Conservation (phyloP, 148 eudicot genomes). For the Euryodendron excelsum region DNA sequence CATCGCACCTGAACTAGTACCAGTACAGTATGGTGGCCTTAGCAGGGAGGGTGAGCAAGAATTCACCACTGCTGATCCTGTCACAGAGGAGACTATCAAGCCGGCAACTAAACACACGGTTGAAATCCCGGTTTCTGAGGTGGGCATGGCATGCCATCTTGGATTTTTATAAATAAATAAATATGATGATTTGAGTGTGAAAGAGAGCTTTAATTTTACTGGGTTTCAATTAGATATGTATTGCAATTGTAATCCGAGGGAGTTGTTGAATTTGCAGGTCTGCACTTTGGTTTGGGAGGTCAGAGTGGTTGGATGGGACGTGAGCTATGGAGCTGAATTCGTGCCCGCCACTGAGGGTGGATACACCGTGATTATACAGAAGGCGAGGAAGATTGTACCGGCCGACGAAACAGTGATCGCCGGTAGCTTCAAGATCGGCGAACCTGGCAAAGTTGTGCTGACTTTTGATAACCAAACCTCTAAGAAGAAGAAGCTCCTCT, state of each 20-base stretch:
- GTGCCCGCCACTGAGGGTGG: conserved; percentile 61
- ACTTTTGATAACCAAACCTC: conserved; percentile 75
- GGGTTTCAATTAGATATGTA: conserved; percentile 27
- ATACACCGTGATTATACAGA: conserved; percentile 76
- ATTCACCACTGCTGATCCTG: conserved; percentile 61
- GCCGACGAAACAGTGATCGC: conserved; percentile 72
- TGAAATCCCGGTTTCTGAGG: conserved; percentile 81
- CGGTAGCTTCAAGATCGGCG: conserved; percentile 54
- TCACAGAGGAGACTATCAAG: conserved; percentile 61
- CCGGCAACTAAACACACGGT: conserved; percentile 67
- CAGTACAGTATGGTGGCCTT: conserved; percentile 91
- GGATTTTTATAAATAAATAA: neutral
- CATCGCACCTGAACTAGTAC: conserved; percentile 84
- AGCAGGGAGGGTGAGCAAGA: conserved; percentile 76
- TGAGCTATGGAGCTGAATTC: conserved; percentile 76
- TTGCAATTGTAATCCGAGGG: conserved; percentile 25
- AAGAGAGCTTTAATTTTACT: neutral
- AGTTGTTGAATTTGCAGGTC: conserved; percentile 32
- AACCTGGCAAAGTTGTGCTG: conserved; percentile 77
- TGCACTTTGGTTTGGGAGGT: conserved; percentile 75
- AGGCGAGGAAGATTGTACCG: conserved; percentile 70
- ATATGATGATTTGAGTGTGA: neutral
- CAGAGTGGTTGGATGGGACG: conserved; percentile 93
- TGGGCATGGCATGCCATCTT: conserved; percentile 31
- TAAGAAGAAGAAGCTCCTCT: conserved; percentile 77